Evolutionary conservation across 2,329 filamentous ascomycete genomes (phyloP), one percentile per base, ranked within the genome.

Genomic region (Sphaerulina vaccinii): DNA sequence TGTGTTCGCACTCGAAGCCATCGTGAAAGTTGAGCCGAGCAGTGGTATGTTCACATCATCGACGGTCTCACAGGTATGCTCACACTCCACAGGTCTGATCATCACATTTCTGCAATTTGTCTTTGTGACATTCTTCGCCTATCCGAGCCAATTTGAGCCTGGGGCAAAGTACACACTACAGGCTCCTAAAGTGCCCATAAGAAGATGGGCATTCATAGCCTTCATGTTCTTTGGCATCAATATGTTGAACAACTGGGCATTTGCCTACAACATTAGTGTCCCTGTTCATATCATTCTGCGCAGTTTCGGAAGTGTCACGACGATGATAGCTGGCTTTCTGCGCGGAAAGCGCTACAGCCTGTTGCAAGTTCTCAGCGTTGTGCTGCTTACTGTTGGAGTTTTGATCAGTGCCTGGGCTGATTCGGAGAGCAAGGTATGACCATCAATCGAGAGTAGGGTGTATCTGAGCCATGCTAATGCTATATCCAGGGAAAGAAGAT

Each of bases 241-340:
- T 65, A 83, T 97, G 52, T 75, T 99, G 66, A 99, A 99, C 73
- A 99, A 99, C 65, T 92, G 92, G 77, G 93, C 92, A 5, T 99
- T 99, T 70, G 91, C 90, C 57, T 99, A 96, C 73, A 85, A 90
- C 62, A 97, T 99, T 51, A 96, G 90, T 5, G 90, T 99, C 0
- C 93, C 93, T 1, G 84, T 99, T 42, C 93, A 99, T 68, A 99
- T 99, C 63, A 97, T 99, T 60, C 78, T 99, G 23, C 84, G 93
- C 47, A 96, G 91, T 42, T 95, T 92, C 43, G 93, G 93, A 13
- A 96, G 91, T 63, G 95, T 97, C 56, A 95, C 91, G 3, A 97
- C 93, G 7, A 95, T 99, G 83, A 73, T 85, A 13, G 89, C 92
- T n/a, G 93, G 93, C 2, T 90, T 85, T 65, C 62, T 95, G 11